Percentiles rank a stretch among this genome's conserved stretches.
phyloP scores from a whole-genome alignment of 371 early-diverging fungal species.

The Circinella minor region DNA sequence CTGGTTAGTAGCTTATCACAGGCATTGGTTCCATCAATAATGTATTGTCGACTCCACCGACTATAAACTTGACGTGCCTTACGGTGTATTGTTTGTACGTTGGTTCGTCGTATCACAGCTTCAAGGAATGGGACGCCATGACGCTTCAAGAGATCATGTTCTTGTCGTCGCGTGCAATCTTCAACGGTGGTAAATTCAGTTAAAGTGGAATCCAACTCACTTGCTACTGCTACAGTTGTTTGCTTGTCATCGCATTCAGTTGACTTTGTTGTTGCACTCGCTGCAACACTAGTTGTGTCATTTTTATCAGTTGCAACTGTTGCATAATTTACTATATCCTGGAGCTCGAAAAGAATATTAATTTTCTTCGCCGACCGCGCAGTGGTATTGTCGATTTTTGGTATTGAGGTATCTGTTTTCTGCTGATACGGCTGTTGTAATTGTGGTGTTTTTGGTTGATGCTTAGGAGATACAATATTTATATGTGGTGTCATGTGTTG shows the following conservation, averaged over 20 bases:
- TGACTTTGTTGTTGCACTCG: conserved; percentile 1
- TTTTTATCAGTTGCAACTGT: conserved; percentile 1
- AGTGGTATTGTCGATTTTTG: conserved; percentile 1
- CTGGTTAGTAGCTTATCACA: conserved; percentile 47
- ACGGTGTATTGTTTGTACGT: conserved; percentile 56
- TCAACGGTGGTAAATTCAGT: conserved; percentile 5
- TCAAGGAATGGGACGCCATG: conserved; percentile 67
- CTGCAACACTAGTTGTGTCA: not conserved
- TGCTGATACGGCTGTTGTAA: conserved; percentile 5
- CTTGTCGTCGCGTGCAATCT: conserved; percentile 12
- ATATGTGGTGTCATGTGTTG: conserved; percentile 25
- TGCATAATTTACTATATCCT: conserved; percentile 15
- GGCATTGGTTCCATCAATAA: conserved; percentile 25
- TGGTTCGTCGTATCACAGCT: conserved; percentile 49
- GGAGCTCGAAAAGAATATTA: conserved; percentile 1
- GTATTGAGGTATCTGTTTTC: conserved; percentile 1
- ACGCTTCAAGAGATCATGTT: conserved; percentile 57
- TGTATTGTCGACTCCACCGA: conserved; percentile 50
- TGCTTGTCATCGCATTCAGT: conserved; percentile 26
- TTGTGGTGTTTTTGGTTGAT: conserved; percentile 12
- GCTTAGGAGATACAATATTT: conserved; percentile 31
- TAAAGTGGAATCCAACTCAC: conserved; percentile 26
- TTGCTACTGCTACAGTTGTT: not conserved
- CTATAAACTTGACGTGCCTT: conserved; percentile 63
- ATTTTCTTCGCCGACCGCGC: not conserved